These are phyloP conservation scores for Suillus bovinus DNA, from an alignment of 768 basidiomycete species.

Conservation along the genomic window DNA sequence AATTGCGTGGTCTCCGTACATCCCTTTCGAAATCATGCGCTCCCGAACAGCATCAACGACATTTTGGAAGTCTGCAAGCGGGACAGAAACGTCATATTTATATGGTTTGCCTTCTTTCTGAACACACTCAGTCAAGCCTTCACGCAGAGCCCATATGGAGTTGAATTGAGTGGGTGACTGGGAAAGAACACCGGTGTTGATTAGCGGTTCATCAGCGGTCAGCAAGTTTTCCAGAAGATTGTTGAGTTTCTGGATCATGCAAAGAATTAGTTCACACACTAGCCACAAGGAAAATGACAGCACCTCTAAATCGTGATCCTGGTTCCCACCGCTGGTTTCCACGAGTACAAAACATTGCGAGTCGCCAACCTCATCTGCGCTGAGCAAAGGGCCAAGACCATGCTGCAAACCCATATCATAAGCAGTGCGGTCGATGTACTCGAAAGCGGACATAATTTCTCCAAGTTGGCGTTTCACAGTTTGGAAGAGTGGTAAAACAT, in stretches of 20 bases:
- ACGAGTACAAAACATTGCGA: constrained; percentile 89
- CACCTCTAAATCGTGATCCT: constrained; percentile 94
- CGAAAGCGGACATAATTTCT: constrained; percentile 96
- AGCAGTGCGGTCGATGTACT: constrained; percentile 88
- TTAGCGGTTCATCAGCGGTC: constrained; percentile 68
- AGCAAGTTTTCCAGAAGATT: constrained; percentile 77
- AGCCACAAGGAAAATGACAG: constrained; percentile 16
- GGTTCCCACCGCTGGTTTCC: constrained; percentile 91
- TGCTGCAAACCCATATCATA: constrained; percentile 85
- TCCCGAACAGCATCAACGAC: constrained; percentile 82
- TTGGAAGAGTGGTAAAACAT: constrained; percentile 83
- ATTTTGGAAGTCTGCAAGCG: constrained; percentile 80
- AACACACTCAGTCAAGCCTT: constrained; percentile 88
- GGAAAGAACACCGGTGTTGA: constrained; percentile 89
- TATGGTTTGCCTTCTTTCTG: constrained; percentile 94
- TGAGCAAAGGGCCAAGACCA: constrained; percentile 76
- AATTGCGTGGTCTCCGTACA: constrained; percentile 71
- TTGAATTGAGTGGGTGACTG: constrained; percentile 89
- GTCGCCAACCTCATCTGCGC: constrained; percentile 70
- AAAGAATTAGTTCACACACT: constrained; percentile 4
- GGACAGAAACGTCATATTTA: constrained; percentile 96
- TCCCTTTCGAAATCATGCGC: constrained; percentile 65
- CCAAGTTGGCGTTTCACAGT: constrained; percentile 80
- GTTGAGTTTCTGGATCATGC: constrained; percentile 73
- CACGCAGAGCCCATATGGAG: constrained; percentile 88